Conservation (phyloP, 2,329 filamentous ascomycete genomes). For the Aspergillus fructus region DNA sequence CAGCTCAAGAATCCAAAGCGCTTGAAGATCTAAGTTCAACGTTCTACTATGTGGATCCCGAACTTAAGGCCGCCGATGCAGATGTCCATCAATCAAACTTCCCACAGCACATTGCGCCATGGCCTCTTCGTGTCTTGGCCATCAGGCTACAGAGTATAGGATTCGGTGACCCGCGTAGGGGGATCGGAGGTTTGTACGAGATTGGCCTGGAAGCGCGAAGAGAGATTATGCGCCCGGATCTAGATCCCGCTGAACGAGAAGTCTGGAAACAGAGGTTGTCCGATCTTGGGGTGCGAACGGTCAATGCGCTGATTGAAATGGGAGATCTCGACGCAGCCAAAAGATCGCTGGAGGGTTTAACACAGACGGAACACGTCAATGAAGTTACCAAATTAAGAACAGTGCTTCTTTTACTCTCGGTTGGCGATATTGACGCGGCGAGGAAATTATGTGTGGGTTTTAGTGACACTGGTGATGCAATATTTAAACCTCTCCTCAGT, state of each 20-base stretch:
- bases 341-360: slow-evolving; percentile 66
- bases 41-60: slow-evolving; percentile 46
- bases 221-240: slow-evolving; percentile 53
- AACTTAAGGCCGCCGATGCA: slow-evolving; percentile 40
- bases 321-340: slow-evolving; percentile 79
- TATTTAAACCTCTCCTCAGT: slow-evolving; percentile 62
- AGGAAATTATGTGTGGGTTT: slow-evolving; percentile 50
- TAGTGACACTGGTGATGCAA: slow-evolving; percentile 40
- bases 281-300: slow-evolving; percentile 69
- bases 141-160: slow-evolving; percentile 83
- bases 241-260: slow-evolving; percentile 55
- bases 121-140: slow-evolving; percentile 79
- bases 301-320: slow-evolving; percentile 62
- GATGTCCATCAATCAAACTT: slow-evolving; percentile 61
- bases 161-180: slow-evolving; percentile 78
- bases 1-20: slow-evolving; percentile 62
- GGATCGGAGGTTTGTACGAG: slow-evolving; percentile 88
- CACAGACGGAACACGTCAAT: slow-evolving; percentile 27
- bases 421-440: slow-evolving; percentile 74
- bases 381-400: slow-evolving; percentile 40
- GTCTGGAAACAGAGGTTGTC: slow-evolving; percentile 71
- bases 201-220: slow-evolving; percentile 74
- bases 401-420: slow-evolving; percentile 70
- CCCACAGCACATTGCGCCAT: slow-evolving; percentile 75
- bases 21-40: slow-evolving; percentile 63